These are phyloP conservation scores for Trichoderma pleuroti DNA, from an alignment of 2,329 filamentous ascomycete species.

Conservation along the genomic window DNA sequence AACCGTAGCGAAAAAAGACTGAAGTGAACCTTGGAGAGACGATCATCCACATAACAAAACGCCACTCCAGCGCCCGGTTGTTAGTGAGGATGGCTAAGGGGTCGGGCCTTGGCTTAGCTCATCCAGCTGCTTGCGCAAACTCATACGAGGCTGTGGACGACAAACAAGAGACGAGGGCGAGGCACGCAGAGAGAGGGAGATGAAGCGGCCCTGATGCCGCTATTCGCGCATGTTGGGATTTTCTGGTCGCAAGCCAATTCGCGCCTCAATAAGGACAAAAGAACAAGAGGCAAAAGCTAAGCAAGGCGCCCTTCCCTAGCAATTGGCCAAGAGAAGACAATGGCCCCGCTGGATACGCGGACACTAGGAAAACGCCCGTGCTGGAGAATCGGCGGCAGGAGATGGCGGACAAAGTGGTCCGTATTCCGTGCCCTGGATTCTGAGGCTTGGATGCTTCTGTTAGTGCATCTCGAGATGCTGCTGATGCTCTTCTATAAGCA, in stretches of 20 bases:
- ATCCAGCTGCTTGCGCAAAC: neutral
- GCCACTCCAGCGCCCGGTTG: neutral
- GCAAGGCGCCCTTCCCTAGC: neutral
- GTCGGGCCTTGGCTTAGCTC: neutral
- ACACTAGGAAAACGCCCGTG: neutral
- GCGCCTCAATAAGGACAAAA: neutral
- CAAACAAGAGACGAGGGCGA: neutral
- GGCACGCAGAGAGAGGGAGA: no score
- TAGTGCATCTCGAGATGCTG: neutral
- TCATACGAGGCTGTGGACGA: neutral
- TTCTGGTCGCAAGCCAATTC: neutral
- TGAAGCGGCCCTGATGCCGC: neutral
- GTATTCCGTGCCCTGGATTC: neutral
- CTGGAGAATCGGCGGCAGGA: neutral
- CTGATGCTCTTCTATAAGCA: neutral
- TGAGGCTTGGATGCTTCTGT: neutral
- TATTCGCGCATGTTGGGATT: neutral
- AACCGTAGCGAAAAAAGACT: neutral
- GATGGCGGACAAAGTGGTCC: neutral
- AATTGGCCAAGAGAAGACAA: neutral
- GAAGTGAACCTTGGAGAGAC: neutral
- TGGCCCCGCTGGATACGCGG: neutral
- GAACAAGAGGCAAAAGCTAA: neutral
- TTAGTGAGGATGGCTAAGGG: neutral
- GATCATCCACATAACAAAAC: neutral